Evolutionary conservation across 352 stramenopile species (phyloP).

Genomic region (Globisporangium solare): DNA sequence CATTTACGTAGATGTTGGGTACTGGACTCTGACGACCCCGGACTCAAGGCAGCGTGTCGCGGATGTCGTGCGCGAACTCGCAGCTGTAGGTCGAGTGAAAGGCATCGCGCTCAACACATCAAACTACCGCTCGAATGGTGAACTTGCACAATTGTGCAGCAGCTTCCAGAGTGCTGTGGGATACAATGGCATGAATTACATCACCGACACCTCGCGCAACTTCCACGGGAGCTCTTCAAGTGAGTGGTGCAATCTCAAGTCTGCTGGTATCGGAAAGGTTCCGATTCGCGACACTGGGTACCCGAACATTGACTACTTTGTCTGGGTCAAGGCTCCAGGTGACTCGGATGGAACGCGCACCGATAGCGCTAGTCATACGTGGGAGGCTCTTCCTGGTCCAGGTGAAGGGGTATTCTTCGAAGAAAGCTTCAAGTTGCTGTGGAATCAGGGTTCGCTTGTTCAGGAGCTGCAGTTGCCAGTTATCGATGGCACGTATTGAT

Average conservation of each 20-base stretch:
- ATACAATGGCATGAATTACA: slow-evolving; percentile 2
- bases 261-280: slow-evolving; percentile 43
- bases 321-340: slow-evolving; percentile 66
- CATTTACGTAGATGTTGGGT: slow-evolving; percentile 68
- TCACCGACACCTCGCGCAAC: slow-evolving; percentile 7
- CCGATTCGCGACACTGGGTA: slow-evolving; percentile 49
- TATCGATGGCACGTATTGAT: neutral
- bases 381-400: slow-evolving; percentile 46
- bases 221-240: slow-evolving; percentile 32
- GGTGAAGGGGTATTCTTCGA: slow-evolving; percentile 52
- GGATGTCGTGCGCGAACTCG: slow-evolving; percentile 35
- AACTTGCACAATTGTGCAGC: slow-evolving; percentile 39
- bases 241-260: slow-evolving; percentile 72
- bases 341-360: slow-evolving; percentile 56
- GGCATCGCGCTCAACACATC: slow-evolving; percentile 75
- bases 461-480: slow-evolving; percentile 4
- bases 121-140: slow-evolving; percentile 60
- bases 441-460: slow-evolving; percentile 37
- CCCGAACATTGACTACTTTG: slow-evolving; percentile 59
- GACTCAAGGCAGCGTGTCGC: slow-evolving; percentile 22
- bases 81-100: slow-evolving; percentile 29
- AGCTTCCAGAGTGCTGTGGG: slow-evolving; percentile 52
- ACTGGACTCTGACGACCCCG: slow-evolving; percentile 43
- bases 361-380: slow-evolving; percentile 21
- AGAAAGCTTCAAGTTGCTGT: slow-evolving; percentile 47